A percentile compares a stretch with the other conserved stretches of the same genome.
phyloP scores from a whole-genome alignment of 140 eudicot genomes.

The Ambrosia hybrid region DNA sequence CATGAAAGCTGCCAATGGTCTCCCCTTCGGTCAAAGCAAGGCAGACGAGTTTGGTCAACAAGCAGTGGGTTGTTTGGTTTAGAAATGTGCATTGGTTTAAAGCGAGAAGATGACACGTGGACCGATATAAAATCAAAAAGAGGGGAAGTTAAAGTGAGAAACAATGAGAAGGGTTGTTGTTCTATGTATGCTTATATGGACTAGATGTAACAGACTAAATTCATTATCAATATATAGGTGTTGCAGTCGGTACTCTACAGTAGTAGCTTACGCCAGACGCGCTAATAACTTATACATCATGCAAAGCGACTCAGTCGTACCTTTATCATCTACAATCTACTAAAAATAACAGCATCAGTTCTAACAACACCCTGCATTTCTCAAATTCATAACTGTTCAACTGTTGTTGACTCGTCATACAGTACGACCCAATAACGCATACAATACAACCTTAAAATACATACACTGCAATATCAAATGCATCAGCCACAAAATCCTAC shows the following conservation, averaged over 20 bases:
- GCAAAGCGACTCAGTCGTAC: no score
- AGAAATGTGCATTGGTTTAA: slow-evolving; percentile 22
- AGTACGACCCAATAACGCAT: slow-evolving; percentile 30
- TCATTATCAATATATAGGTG: no score
- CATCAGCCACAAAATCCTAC: slow-evolving; percentile 8
- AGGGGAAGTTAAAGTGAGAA: slow-evolving; percentile 5
- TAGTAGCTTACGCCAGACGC: not conserved
- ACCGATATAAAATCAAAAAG: not conserved
- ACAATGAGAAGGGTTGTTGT: slow-evolving; percentile 3
- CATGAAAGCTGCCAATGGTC: slow-evolving; percentile 11
- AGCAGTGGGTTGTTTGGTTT: slow-evolving; percentile 8
- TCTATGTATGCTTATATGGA: slow-evolving; percentile 23
- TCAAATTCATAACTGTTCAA: slow-evolving; percentile 18
- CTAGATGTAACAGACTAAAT: slow-evolving; percentile 1
- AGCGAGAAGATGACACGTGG: slow-evolving; percentile 13
- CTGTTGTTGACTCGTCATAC: slow-evolving; percentile 9
- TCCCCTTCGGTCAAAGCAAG: slow-evolving; percentile 23
- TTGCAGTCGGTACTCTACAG: no score
- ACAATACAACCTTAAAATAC: slow-evolving; percentile 19
- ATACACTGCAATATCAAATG: slow-evolving; percentile 24
- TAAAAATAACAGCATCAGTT: no score
- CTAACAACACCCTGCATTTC: slow-evolving; percentile 14
- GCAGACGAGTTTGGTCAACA: slow-evolving; percentile 9
- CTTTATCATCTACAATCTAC: no score
- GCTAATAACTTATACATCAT: not conserved